Percentiles rank a stretch among this genome's conserved stretches.
Conservation (phyloP, 306 rosid species). For the Comarum palustre region DNA sequence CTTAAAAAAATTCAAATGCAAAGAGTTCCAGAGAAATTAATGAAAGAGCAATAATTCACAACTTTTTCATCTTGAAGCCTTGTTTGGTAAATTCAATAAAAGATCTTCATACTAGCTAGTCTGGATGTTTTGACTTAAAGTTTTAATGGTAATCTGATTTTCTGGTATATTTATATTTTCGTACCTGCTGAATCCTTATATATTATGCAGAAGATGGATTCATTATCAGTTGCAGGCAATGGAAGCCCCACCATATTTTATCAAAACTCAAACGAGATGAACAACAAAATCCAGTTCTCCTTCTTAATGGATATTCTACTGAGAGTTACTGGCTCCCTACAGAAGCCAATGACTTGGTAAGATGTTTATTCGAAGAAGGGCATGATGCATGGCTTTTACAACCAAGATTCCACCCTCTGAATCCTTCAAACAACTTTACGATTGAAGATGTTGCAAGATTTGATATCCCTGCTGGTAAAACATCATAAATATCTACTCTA, state of each 20-base stretch:
- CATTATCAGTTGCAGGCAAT: conserved; percentile 27
- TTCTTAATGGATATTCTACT: conserved; percentile 34
- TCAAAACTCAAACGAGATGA: conserved; percentile 10
- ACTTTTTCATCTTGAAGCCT: background rate
- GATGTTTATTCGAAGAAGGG: conserved; percentile 33
- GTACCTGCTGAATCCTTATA: background rate
- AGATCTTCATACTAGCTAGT: background rate
- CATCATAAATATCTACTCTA: background rate
- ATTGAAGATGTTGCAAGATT: conserved; percentile 37
- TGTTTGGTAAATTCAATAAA: background rate
- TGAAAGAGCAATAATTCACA: background rate
- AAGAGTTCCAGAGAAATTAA: background rate
- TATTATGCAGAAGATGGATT: conserved; percentile 33
- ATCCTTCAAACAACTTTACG: conserved; percentile 30
- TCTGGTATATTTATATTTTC: background rate
- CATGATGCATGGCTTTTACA: conserved; percentile 36
- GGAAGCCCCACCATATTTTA: conserved; percentile 20
- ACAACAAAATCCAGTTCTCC: conserved; percentile 32
- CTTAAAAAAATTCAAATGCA: background rate
- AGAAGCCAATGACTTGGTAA: conserved; percentile 30
- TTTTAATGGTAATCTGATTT: background rate
- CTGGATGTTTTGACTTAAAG: background rate
- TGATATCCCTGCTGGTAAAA: conserved; percentile 40
- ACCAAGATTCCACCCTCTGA: conserved; percentile 31
- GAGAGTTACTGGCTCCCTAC: conserved; percentile 33